Percentiles rank a stretch among this genome's conserved stretches.
Evolutionary conservation across 441 rosid species (phyloP).

Genomic region (Populus tomentosa): DNA sequence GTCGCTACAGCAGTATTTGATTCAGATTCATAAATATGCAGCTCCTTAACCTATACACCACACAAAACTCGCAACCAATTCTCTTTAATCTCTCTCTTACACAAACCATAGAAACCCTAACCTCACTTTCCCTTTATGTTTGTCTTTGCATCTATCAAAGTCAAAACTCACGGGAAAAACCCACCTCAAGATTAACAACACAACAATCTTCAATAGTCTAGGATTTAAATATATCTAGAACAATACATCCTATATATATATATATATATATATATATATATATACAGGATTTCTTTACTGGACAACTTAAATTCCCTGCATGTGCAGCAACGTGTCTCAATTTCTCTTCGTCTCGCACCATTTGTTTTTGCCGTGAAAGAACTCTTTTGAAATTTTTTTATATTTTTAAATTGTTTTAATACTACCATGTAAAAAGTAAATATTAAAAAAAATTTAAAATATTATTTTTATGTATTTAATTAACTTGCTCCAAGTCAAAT

Average conservation of each 20-base stretch:
- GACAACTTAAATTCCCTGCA: slow-evolving; percentile 24
- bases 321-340: neutral
- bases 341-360: too few species aligned
- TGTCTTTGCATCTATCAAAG: slow-evolving; percentile 11
- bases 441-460: too few species aligned
- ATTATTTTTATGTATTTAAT: too few species aligned
- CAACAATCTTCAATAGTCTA: slow-evolving; percentile 6
- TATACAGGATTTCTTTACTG: neutral
- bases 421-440: too few species aligned
- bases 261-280: neutral
- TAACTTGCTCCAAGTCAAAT: neutral
- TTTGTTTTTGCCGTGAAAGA: too few species aligned
- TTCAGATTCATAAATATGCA: neutral
- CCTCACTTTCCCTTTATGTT: slow-evolving; percentile 22
- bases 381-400: too few species aligned
- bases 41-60: neutral
- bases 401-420: too few species aligned
- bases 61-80: slow-evolving; percentile 16
- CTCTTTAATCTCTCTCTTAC: slow-evolving; percentile 23
- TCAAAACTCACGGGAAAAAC: slow-evolving; percentile 4
- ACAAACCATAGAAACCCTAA: slow-evolving; percentile 31
- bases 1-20: neutral
- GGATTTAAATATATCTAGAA: neutral
- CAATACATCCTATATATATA: neutral
- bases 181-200: slow-evolving; percentile 10